Evolutionary conservation across 2,329 filamentous ascomycete species (phyloP).

Genomic region (Dichotomopilus funicola): DNA sequence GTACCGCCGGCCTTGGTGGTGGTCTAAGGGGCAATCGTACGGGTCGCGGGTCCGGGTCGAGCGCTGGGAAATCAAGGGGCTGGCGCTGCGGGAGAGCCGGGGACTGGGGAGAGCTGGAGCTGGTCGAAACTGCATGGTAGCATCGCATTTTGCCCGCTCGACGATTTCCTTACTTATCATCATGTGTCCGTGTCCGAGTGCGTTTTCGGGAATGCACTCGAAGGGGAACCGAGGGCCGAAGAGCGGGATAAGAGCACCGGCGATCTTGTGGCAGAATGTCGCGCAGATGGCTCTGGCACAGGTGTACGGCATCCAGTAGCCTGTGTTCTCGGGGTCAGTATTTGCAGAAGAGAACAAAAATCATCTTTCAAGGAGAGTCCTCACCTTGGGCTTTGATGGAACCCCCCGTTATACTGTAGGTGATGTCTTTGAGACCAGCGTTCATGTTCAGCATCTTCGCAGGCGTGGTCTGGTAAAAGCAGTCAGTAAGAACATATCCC

Average conservation of each 20-base stretch:
- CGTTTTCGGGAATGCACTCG: conserved; percentile 59
- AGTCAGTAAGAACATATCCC: neutral
- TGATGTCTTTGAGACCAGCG: conserved; percentile 77
- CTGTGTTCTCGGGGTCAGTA: conserved; percentile 38
- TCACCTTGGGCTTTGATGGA: conserved; percentile 82
- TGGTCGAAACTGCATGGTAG: conserved; percentile 36
- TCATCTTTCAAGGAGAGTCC: conserved; percentile 10
- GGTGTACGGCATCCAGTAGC: conserved; percentile 92
- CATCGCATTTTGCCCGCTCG: conserved; percentile 43
- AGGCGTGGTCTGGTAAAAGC: conserved; percentile 67
- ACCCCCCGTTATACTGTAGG: conserved; percentile 90
- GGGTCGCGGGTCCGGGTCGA: neutral
- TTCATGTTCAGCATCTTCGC: conserved; percentile 76
- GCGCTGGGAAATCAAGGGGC: conserved; percentile 8
- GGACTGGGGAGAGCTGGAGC: conserved; percentile 15
- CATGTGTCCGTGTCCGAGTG: conserved; percentile 61
- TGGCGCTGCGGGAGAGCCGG: conserved; percentile 9
- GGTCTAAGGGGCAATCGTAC: conserved; percentile 14
- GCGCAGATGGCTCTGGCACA: conserved; percentile 82
- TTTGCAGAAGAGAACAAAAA: neutral
- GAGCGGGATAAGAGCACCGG: conserved; percentile 78
- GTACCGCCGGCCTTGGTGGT: conserved; percentile 5
- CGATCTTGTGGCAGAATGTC: conserved; percentile 82
- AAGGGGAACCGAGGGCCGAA: conserved; percentile 79
- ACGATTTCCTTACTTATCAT: conserved; percentile 55